Evolutionary conservation across 2,329 filamentous ascomycete genomes (phyloP), one percentile per base, ranked within the genome.

Genomic region (Calonectria fujianensis): DNA sequence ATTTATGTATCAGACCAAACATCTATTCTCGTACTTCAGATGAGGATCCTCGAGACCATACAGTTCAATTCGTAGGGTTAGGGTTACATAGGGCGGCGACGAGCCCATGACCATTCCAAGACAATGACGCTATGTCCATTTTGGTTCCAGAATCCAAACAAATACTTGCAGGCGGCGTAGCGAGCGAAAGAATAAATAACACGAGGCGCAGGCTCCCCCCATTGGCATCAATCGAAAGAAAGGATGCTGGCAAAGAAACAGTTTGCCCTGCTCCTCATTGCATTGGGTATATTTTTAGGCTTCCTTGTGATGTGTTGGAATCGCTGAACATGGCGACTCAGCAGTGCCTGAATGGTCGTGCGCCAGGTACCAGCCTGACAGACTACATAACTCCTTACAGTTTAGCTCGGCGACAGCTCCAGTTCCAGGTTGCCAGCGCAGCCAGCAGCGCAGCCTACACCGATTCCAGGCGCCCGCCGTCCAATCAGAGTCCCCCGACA

Each of bases 371-470:
- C 57, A 39, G 69, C 45, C 41, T 45, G 61, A 31, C 48, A 61
- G n/a, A 48, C 39, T 68, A 68, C 64, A 66, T 73, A 57, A 50
- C 59, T 59, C 18, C 37, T 52, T 66, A 63, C 57, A 31, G 57
- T 37, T 7, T 63, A 63, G 57, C 48, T 50, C 16, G 50, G 65
- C 48, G 41, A 57, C 51, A 66, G 66, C 67, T 66, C 41, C 69
- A 80, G 74, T 75, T 65, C 50, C 37, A 69, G 75, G 73, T 69
- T 77, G 79, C 79, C 78, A 80, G 78, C 78, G 77, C 77, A 79
- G 54, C 71, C 57, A 65, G 61, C 69, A 79, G 75, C 66, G 71
- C 74, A 80, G 75, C 73, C 61, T 75, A 70, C 74, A 77, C 68
- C 76, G 64, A 31, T 65, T 59, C 16, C 74, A 75, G 72, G 70